Base-by-base conservation (phyloP, 306 rosid genomes). In the Ormosia emarginata region DNA sequence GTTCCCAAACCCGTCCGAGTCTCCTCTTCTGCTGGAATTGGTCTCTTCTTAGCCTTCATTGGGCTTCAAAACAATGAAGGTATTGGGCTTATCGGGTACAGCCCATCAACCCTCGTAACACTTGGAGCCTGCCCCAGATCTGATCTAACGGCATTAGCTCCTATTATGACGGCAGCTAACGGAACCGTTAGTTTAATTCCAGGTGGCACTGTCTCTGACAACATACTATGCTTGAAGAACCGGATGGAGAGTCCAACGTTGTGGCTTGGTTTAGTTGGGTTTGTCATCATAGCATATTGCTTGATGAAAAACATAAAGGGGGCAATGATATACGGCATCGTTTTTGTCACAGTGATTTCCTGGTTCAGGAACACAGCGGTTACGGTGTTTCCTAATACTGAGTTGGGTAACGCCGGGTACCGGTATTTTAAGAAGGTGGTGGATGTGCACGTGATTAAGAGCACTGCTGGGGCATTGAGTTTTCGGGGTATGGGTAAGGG, bases 11-110 rank as follows among this genome's bases (percentile, higher is more conserved):
- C 98, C 9, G 94, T 94, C 49, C 83, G 97, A 29, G 85, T 92
- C 67, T 91, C 94, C 10, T 92, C 98, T 72, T 67, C 97, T 0
- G 97, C 97, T 0, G 97, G 98, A 66, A 94, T 92, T 73, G 98
- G 98, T 0, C 92, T 94, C 36, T 94, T 94, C 67, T 57, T 94
- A 1, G 97, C 98, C 5, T 92, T 94, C 61, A 94, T 94, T 71
- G 98, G 97, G 72, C 86, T 94, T 40, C 97, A 94, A 7, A 85
- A 46, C 84, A 91, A 88, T 50, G 81, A 94, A 44, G 98, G 98
- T 8, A 89, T 94, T 81, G 98, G 98, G n/a, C 84, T 94, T 0
- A 24, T 94, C 34, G 94, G 91, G 29, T 94, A 86, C 78, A 91
- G 89, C 70, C 87, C 97, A 5, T 94, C 98, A 9, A 94, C 98